These are phyloP conservation scores for Peniophora sp. DNA, from an alignment of 1,284 basidiomycete species.

Conservation along the genomic window DNA sequence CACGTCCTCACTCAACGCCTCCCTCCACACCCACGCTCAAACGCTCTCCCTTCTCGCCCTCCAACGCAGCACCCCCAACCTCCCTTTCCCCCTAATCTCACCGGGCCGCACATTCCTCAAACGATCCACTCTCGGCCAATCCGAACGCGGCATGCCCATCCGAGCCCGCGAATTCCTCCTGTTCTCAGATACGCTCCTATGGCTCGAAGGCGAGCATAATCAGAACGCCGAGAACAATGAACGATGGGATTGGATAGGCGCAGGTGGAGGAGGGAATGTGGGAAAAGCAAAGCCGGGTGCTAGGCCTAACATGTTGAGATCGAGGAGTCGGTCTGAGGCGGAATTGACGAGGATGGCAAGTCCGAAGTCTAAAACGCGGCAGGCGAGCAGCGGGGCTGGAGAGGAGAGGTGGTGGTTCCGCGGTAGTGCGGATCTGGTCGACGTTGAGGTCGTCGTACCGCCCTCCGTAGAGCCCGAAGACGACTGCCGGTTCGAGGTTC, in stretches of 20 bases:
- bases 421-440: conserved; percentile 61
- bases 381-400: conserved; percentile 28
- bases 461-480: conserved; percentile 36
- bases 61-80: conserved; percentile 65
- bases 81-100: conserved; percentile 68
- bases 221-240: conserved; percentile 17
- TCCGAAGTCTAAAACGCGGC: conserved; percentile 27
- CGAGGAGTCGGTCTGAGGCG: conserved; percentile 55
- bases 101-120: conserved; percentile 76
- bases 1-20: conserved; percentile 69
- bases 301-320: conserved; percentile 33
- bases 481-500: conserved; percentile 57
- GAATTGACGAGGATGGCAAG: conserved; percentile 26
- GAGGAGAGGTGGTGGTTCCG: conserved; percentile 67
- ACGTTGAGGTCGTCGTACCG: conserved; percentile 69
- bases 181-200: conserved; percentile 76
- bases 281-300: conserved; percentile 9
- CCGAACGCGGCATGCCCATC: conserved; percentile 41
- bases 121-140: conserved; percentile 53
- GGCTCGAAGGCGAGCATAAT: conserved; percentile 61
- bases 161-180: conserved; percentile 67
- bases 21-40: conserved; percentile 68
- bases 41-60: conserved; percentile 68
- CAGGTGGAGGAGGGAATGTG: background rate
- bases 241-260: conserved; percentile 16